Conservation (phyloP, 2,329 filamentous ascomycete genomes). For the Aspergillus sp. region DNA sequence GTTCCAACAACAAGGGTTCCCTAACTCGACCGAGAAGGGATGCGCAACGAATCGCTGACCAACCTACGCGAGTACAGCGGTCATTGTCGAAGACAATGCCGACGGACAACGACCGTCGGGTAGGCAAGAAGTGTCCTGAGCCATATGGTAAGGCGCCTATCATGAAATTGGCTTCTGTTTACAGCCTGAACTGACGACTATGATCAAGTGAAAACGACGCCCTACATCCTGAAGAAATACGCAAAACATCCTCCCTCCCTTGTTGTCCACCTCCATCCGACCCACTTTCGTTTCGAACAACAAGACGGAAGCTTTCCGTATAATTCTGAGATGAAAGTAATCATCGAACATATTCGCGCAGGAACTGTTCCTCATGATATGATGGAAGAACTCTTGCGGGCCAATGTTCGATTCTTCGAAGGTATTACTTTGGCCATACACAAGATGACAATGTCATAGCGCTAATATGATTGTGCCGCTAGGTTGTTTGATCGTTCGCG, state of each 20-base stretch:
- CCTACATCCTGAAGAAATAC: slow-evolving; percentile 79
- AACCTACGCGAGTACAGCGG: slow-evolving; percentile 26
- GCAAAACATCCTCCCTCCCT: slow-evolving; percentile 68
- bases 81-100: slow-evolving; percentile 25
- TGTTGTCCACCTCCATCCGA: slow-evolving; percentile 75
- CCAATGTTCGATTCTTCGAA: slow-evolving; percentile 79
- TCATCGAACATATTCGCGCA: slow-evolving; percentile 68
- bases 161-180: background rate
- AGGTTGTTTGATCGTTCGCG: slow-evolving; percentile 82
- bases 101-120: slow-evolving; percentile 27
- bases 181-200: slow-evolving; percentile 11
- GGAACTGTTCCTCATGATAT: slow-evolving; percentile 86
- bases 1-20: slow-evolving; percentile 18
- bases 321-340: slow-evolving; percentile 79
- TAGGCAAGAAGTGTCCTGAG: slow-evolving; percentile 35
- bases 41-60: slow-evolving; percentile 34
- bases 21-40: slow-evolving; percentile 55
- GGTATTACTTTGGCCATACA: slow-evolving; percentile 40
- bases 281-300: slow-evolving; percentile 85
- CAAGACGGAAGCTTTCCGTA: slow-evolving; percentile 91
- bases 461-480: background rate
- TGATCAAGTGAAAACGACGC: slow-evolving; percentile 59
- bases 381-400: slow-evolving; percentile 65
- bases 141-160: slow-evolving; percentile 36
- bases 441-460: background rate